Evolutionary conservation across 2,329 filamentous ascomycete genomes (phyloP).

Genomic region (Fusarium liriodendri): DNA sequence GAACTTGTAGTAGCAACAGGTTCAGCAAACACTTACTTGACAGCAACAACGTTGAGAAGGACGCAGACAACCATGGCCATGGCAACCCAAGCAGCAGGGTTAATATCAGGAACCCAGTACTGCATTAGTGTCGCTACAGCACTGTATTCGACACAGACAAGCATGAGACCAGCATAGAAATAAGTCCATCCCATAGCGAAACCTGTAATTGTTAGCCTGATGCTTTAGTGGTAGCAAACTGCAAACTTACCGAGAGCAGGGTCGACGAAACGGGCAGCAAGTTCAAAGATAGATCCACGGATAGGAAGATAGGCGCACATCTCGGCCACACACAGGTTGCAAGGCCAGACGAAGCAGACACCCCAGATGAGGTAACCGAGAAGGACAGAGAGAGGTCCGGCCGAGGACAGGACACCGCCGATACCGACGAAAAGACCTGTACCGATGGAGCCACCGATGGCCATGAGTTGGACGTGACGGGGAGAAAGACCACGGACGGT

Average conservation of each 20-base stretch:
- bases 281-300: slow-evolving; percentile 65
- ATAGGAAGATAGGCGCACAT: slow-evolving; percentile 68
- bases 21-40: slow-evolving; percentile 48
- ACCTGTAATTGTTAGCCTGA: slow-evolving; percentile 33
- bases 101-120: slow-evolving; percentile 56
- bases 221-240: background rate
- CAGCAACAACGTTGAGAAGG: slow-evolving; percentile 59
- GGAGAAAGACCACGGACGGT: slow-evolving; percentile 50
- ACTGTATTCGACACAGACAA: slow-evolving; percentile 58
- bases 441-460: slow-evolving; percentile 60
- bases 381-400: slow-evolving; percentile 57
- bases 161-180: slow-evolving; percentile 59
- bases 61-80: slow-evolving; percentile 59
- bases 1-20: rapidly evolving
- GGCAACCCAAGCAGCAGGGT: slow-evolving; percentile 62
- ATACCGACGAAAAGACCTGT: slow-evolving; percentile 60
- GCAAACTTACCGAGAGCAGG: slow-evolving; percentile 57
- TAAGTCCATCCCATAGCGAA: slow-evolving; percentile 67
- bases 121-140: slow-evolving; percentile 58
- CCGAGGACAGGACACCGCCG: slow-evolving; percentile 54
- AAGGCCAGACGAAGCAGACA: slow-evolving; percentile 57
- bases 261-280: slow-evolving; percentile 66
- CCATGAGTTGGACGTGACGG: slow-evolving; percentile 62
- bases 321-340: slow-evolving; percentile 63
- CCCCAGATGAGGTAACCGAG: slow-evolving; percentile 60